Evolutionary conservation across 2,329 filamentous ascomycete species (phyloP).

Genomic region (Ophiocordyceps camponoti-rufipedis): DNA sequence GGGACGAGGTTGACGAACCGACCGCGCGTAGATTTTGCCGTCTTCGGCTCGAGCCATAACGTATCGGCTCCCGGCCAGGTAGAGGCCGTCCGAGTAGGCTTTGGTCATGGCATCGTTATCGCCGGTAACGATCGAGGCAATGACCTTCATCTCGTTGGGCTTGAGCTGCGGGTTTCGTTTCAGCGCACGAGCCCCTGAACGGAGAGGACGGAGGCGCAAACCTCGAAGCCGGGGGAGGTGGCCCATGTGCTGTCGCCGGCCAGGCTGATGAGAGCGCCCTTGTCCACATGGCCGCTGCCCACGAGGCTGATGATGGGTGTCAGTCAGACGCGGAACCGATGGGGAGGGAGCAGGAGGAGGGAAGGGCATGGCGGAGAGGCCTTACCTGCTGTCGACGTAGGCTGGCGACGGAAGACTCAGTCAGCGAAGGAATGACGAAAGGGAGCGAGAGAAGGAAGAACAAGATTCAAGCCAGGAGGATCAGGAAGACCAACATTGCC

Average conservation of each 20-base stretch:
- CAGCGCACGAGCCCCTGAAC: constrained; percentile 1
- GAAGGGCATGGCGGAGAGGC: neutral
- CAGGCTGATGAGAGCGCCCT: constrained; percentile 67
- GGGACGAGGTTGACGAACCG: constrained; percentile 33
- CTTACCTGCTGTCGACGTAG: constrained; percentile 33
- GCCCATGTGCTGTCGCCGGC: constrained; percentile 75
- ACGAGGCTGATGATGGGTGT: constrained; percentile 49
- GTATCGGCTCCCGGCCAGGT: constrained; percentile 61
- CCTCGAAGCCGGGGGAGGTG: constrained; percentile 48
- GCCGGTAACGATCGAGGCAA: constrained; percentile 32
- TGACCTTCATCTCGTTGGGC: constrained; percentile 38
- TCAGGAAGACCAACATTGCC: constrained; percentile 41
- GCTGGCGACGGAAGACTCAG: constrained; percentile 14
- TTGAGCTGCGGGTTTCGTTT: constrained; percentile 10
- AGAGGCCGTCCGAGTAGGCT: constrained; percentile 54
- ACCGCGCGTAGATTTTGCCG: constrained; percentile 67
- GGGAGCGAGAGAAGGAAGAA: neutral
- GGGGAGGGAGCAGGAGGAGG: neutral
- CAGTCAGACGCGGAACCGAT: constrained; percentile 3
- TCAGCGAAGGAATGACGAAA: neutral
- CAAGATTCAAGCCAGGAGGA: no score
- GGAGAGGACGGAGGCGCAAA: constrained; percentile 21
- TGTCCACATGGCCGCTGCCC: constrained; percentile 60
- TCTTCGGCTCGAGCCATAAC: constrained; percentile 61
- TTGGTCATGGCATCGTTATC: constrained; percentile 35